These are phyloP conservation scores for Myriangium duriaei DNA, from an alignment of 2,329 filamentous ascomycete genomes.

Conservation along the genomic window DNA sequence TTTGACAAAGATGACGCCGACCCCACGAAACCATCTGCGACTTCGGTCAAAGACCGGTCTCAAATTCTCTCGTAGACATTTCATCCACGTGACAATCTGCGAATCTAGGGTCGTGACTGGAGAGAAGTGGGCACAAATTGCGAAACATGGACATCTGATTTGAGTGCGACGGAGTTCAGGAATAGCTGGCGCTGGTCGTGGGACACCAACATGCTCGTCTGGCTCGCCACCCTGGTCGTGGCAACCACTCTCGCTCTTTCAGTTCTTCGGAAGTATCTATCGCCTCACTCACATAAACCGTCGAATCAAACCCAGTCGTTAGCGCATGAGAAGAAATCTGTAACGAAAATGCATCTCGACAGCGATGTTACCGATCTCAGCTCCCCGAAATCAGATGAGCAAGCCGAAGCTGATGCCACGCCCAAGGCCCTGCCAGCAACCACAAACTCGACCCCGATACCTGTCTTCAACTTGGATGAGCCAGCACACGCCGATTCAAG, in stretches of 20 bases:
- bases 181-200: no score
- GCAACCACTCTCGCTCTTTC: background rate
- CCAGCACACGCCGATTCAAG: background rate
- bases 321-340: background rate
- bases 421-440: conserved; percentile 19
- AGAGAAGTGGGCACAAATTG: no score
- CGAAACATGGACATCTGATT: no score
- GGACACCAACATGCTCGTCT: background rate
- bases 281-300: background rate
- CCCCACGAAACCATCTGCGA: no score
- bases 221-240: background rate
- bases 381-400: background rate
- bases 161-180: no score
- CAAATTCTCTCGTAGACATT: no score
- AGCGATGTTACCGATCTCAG: background rate
- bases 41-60: no score
- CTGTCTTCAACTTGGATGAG: conserved; percentile 12
- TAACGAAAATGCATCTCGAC: background rate
- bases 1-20: no score
- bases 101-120: no score
- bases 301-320: background rate
- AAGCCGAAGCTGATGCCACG: conserved; percentile 15
- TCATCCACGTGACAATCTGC: no score
- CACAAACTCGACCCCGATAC: conserved; percentile 12
- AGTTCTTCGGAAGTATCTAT: background rate